A percentile compares a stretch with the other conserved stretches of the same genome.
These are phyloP conservation scores for Debaryomyces sp. DNA, from an alignment of 1,139 yeast genomes.

Conservation along the genomic window DNA sequence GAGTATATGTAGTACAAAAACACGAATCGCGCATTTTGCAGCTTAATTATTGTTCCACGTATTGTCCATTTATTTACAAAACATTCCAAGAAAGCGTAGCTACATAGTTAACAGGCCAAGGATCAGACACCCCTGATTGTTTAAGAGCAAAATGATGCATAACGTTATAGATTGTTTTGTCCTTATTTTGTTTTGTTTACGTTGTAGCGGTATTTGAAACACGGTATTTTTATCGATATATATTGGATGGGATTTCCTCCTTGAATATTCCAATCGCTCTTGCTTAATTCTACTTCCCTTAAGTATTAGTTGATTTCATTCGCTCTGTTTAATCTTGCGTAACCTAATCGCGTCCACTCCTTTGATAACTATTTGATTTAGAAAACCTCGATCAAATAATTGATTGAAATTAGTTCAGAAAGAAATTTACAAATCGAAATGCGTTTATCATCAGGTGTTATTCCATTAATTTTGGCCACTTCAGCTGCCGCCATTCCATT, in stretches of 20 bases:
- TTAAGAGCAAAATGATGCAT: constrained; percentile 1
- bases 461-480: constrained; percentile 11
- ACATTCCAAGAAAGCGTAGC: constrained; percentile 5
- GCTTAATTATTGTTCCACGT: constrained; percentile 1
- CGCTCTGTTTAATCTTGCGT: constrained; percentile 23
- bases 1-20: not conserved
- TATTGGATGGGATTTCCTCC: constrained; percentile 2
- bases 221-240: constrained; percentile 3
- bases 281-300: not conserved
- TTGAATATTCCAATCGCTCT: not conserved
- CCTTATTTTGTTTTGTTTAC: not conserved
- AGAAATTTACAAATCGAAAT: constrained; percentile 5
- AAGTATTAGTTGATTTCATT: constrained; percentile 6
- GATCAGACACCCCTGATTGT: constrained; percentile 3
- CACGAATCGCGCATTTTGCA: constrained; percentile 7
- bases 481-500: constrained; percentile 18
- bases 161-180: not conserved
- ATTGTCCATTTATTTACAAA: constrained; percentile 3
- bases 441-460: constrained; percentile 7
- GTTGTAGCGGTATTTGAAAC: constrained; percentile 1
- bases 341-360: constrained; percentile 45
- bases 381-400: not conserved
- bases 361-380: constrained; percentile 16
- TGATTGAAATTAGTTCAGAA: constrained; percentile 4
- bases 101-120: not conserved